Evolutionary conservation across 2,329 filamentous ascomycete genomes (phyloP), one percentile per base, ranked within the genome.

Genomic region (Nothomitra cinnamomea): DNA sequence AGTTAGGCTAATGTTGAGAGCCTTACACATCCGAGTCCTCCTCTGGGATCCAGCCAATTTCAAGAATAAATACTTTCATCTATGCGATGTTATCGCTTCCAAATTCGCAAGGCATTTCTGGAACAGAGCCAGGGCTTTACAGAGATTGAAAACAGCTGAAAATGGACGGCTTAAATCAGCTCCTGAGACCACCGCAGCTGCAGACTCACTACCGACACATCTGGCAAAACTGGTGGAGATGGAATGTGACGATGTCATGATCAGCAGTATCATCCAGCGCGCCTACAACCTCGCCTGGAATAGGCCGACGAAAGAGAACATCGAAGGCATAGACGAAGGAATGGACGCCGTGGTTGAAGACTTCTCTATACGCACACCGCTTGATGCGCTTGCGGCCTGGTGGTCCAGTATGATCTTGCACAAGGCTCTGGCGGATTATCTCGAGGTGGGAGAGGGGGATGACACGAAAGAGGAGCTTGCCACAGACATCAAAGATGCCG

Each of bases 221-320:
- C 74, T 95, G 5, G 79, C 80, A 2, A 72, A 78, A 6, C 74
- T 96, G 1, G 75, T 95, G 2, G 79, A 88, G 58, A 78, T 84
- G 57, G 83, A 90, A 25, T 88, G 84, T 58, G 86, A 94, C 52
- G 80, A 87, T 21, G 86, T 95, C 7, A 75, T 96, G 58, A 82
- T 81, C 57, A 77, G 85, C 53, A 75, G 76, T 45, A 83, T 95
- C 57, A 77, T 90, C 40, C 87, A 94, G 66, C 80, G 88, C 53
- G 87, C 87, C 1, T 86, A 90, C 65, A 95, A 94, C 64, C 74
- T 95, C 15, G 87, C 88, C 1, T 95, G 88, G 78, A 92, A 95
- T 66, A 76, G 79, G 55, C 80, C 82, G 3, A 90, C 84, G 0
- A 79, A 80, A 1, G 73, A 85, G 61, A 79, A 82, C 28, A 76